These are phyloP conservation scores for Psilocybe tampanensis DNA, from an alignment of 768 basidiomycete genomes.

Conservation along the genomic window DNA sequence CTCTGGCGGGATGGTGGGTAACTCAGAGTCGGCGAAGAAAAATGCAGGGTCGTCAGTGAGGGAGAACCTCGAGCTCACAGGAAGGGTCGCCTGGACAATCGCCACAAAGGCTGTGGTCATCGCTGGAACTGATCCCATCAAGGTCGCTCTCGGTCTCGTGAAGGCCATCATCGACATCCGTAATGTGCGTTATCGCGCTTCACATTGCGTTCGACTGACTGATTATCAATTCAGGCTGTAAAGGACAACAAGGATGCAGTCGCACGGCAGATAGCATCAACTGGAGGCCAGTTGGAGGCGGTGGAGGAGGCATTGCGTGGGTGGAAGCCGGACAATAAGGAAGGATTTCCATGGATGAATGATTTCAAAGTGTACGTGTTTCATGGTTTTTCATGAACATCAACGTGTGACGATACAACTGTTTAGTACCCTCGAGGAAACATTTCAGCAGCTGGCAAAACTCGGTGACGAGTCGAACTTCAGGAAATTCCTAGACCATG, in stretches of 20 bases:
- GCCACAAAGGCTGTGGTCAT: not conserved
- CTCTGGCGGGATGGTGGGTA: no score
- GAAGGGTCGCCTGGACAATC: not conserved
- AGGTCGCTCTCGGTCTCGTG: conserved; percentile 11
- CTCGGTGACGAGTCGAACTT: conserved; percentile 11
- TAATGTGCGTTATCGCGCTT: conserved; percentile 8
- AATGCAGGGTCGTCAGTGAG: no score
- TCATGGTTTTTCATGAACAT: not conserved
- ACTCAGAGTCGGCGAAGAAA: no score
- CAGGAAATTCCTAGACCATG: conserved; percentile 15
- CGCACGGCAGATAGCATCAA: conserved; percentile 10
- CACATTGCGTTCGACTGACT: not conserved
- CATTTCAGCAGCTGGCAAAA: conserved; percentile 9
- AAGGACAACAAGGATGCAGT: conserved; percentile 20
- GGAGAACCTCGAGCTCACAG: not conserved
- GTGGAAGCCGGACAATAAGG: conserved; percentile 6
- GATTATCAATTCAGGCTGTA: not conserved
- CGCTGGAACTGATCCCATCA: conserved; percentile 14
- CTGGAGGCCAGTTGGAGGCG: conserved; percentile 10
- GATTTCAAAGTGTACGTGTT: conserved; percentile 13
- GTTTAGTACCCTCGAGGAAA: conserved; percentile 13
- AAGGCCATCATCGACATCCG: conserved; percentile 14
- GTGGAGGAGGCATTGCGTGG: conserved; percentile 13
- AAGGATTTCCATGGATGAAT: conserved; percentile 8
- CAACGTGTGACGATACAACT: not conserved